Evolutionary conservation across 495 filamentous ascomycete genomes (phyloP), one percentile per base, ranked within the genome.

Genomic region (Daldinia decipiens): DNA sequence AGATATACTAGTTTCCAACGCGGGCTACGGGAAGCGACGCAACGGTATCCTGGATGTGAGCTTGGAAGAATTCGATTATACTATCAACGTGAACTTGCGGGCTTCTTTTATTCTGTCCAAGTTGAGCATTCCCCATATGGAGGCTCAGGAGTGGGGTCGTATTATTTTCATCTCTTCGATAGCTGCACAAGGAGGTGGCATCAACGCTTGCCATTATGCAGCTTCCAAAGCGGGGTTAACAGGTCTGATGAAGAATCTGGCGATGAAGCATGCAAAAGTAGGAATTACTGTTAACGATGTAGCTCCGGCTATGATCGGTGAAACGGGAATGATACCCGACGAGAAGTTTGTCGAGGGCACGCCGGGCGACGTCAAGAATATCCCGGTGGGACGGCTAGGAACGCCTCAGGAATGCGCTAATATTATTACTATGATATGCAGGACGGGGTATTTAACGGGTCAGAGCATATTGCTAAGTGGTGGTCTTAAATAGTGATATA

Each of bases 281-380:
- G 88, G 89, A 32, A 90, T 93, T 68, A 92, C 90, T 24, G 88
- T 91, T 40, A 93, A 93, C 59, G 90, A 90, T 73, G 88, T 93
- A 2, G 89, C 90, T 13, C 91, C 91, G 0, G 90, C 90, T 9
- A 88, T 93, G 87, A 92, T 93, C 65, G 87, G 88, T 9, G 87
- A 88, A 5, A 91, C 88, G 15, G 84, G 86, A 0, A 89, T 91
- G 87, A 84, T 90, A 57, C 88, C 89, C 2, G 86, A 86, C 40
- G 82, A 80, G 12, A 82, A 86, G 59, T 79, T 81, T 19, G 83
- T 86, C 9, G 71, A 80, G 60, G 78, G 77, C 5, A 76, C 80
- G 32, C 82, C 86, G 2, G 86, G 86, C 15, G 84, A 85, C 51
- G 85, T 84, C 13, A 75, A 50, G 45, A 79, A 80, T 74, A 90